These are phyloP conservation scores for Mycena galericulata DNA, from an alignment of 768 basidiomycete genomes.

Conservation along the genomic window DNA sequence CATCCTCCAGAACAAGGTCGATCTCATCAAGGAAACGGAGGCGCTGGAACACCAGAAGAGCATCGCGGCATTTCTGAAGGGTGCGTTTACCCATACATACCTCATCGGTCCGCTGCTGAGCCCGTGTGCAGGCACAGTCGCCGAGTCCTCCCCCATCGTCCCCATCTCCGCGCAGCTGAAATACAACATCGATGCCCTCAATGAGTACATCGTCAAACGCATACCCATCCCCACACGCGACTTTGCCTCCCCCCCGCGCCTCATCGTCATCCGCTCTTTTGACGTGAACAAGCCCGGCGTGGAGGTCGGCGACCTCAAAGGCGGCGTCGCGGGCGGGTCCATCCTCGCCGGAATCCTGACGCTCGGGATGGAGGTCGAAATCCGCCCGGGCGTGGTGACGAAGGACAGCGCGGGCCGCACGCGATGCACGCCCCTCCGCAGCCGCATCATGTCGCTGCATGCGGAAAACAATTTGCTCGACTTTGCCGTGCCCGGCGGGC, in stretches of 20 bases:
- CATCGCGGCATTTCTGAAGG: slow-evolving; percentile 95
- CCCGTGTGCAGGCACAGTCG: slow-evolving; percentile 84
- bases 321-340: slow-evolving; percentile 98
- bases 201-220: slow-evolving; percentile 97
- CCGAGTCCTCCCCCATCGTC: slow-evolving; percentile 96
- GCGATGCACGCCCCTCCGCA: slow-evolving; percentile 94
- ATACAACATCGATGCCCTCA: slow-evolving; percentile 99
- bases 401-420: slow-evolving; percentile 93
- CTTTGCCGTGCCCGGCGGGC: slow-evolving; percentile 96
- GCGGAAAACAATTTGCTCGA: slow-evolving; percentile 95
- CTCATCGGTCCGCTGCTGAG: slow-evolving; percentile 3
- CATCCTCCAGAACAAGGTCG: slow-evolving; percentile 98
- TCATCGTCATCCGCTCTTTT: slow-evolving; percentile 99
- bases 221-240: slow-evolving; percentile 96
- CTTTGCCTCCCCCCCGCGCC: slow-evolving; percentile 88
- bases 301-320: slow-evolving; percentile 96
- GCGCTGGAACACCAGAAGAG: slow-evolving; percentile 97
- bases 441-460: slow-evolving; percentile 86
- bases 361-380: slow-evolving; percentile 95
- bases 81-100: slow-evolving; percentile 52
- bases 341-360: slow-evolving; percentile 93
- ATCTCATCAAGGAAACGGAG: slow-evolving; percentile 91
- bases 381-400: slow-evolving; percentile 96
- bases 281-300: slow-evolving; percentile 99
- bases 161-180: slow-evolving; percentile 98